A percentile compares a stretch with the other conserved stretches of the same genome.
Conservation (phyloP, 768 basidiomycete species). For the Boletus barrowsii region DNA sequence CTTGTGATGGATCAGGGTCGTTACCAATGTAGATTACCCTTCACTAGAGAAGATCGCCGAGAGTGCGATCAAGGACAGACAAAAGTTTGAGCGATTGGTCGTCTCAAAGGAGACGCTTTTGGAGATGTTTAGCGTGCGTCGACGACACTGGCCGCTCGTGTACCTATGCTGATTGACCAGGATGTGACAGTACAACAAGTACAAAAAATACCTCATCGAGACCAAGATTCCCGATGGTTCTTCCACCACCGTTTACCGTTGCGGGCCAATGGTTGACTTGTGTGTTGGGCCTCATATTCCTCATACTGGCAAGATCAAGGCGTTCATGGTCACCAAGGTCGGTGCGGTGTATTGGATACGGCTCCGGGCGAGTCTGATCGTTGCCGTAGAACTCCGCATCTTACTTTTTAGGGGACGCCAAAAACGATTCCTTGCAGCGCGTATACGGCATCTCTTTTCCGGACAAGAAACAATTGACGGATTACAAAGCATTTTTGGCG, state of each 20-base stretch:
- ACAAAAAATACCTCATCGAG: slow-evolving; percentile 94
- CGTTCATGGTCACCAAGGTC: slow-evolving; percentile 95
- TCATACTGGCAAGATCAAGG: slow-evolving; percentile 96
- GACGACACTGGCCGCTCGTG: background rate
- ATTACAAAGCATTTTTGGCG: slow-evolving; percentile 93
- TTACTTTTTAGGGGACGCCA: slow-evolving; percentile 93
- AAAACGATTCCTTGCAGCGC: slow-evolving; percentile 92
- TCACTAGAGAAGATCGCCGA: slow-evolving; percentile 87
- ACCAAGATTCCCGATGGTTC: slow-evolving; percentile 95
- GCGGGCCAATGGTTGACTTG: slow-evolving; percentile 97
- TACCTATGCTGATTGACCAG: slow-evolving; percentile 1
- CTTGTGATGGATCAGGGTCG: slow-evolving; percentile 46
- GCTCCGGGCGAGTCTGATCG: background rate
- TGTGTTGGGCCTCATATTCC: slow-evolving; percentile 98
- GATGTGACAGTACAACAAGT: slow-evolving; percentile 88
- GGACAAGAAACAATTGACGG: slow-evolving; percentile 90
- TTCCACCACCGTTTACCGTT: slow-evolving; percentile 96
- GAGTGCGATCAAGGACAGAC: slow-evolving; percentile 90
- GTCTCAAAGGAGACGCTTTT: slow-evolving; percentile 93
- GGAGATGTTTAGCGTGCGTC: slow-evolving; percentile 91
- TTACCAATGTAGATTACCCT: slow-evolving; percentile 81
- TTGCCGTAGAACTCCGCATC: slow-evolving; percentile 83
- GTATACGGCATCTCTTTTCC: slow-evolving; percentile 99
- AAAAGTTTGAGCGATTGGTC: slow-evolving; percentile 92
- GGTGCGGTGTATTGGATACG: background rate